Conservation (phyloP, 441 rosid species). For the Syzygium malaccense region DNA sequence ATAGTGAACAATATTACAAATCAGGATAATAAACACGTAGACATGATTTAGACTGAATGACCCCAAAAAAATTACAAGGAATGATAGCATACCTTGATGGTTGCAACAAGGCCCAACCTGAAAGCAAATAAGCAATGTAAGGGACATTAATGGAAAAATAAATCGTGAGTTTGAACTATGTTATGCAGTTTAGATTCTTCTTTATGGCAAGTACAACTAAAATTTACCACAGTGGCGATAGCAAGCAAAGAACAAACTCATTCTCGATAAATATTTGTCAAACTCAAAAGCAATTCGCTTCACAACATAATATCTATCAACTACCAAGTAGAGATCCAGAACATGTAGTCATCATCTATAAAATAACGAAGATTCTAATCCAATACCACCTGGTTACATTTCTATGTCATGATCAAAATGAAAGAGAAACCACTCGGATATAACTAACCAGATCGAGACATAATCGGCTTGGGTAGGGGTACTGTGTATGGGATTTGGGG, state of each 20-base stretch:
- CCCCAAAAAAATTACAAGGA: neutral
- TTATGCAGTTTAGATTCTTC: neutral
- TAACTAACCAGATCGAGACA: neutral
- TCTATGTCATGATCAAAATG: neutral
- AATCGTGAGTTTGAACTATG: neutral
- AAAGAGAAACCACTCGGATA: neutral
- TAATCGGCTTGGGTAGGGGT: too few relatives aligned
- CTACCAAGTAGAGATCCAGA: neutral
- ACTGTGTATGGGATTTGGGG: too few relatives aligned
- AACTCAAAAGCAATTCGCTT: neutral
- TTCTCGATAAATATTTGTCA: too few relatives aligned
- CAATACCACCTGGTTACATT: neutral
- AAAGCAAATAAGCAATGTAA: conserved; percentile 23
- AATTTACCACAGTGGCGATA: neutral
- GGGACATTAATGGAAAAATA: neutral
- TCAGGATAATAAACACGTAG: neutral
- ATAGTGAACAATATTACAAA: neutral
- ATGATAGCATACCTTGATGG: conserved; percentile 61
- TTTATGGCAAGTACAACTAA: neutral
- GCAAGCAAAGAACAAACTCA: neutral
- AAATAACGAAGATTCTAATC: neutral
- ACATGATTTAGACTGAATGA: neutral
- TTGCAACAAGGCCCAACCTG: conserved; percentile 90
- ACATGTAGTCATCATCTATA: neutral
- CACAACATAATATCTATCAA: neutral